A percentile compares a stretch with the other conserved stretches of the same genome.
Conservation (phyloP, 2,329 filamentous ascomycete genomes). For the Xylaria multiplex region DNA sequence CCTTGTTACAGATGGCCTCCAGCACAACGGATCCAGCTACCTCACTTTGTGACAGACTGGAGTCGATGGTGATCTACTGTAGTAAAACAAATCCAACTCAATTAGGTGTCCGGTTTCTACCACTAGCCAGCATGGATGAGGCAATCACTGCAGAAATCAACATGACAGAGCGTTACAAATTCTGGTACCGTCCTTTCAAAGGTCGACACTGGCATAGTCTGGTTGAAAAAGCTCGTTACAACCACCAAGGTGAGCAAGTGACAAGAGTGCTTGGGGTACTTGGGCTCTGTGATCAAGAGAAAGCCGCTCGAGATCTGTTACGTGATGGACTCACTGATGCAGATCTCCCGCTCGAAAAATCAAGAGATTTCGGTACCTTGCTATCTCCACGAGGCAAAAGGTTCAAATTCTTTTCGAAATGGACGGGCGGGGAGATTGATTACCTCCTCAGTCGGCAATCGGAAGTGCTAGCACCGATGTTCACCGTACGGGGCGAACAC, state of each 20-base stretch:
- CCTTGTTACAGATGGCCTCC: too few species aligned
- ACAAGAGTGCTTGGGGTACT: conserved; percentile 9
- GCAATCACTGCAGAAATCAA: conserved; percentile 4
- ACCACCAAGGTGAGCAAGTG: not conserved
- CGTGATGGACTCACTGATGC: conserved; percentile 19
- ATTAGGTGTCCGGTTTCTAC: conserved; percentile 8
- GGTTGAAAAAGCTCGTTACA: not conserved
- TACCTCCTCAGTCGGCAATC: conserved; percentile 11
- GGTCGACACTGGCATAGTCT: not conserved
- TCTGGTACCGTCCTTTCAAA: too few species aligned
- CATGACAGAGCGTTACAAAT: not conserved
- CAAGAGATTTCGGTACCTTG: too few species aligned
- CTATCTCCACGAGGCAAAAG: not conserved
- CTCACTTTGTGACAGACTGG: too few species aligned
- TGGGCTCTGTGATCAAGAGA: conserved; percentile 7
- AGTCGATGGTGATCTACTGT: too few species aligned
- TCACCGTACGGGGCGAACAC: conserved; percentile 5
- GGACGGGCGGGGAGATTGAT: not conserved
- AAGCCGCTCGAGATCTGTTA: conserved; percentile 1
- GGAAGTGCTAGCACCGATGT: conserved; percentile 17
- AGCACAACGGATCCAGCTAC: too few species aligned
- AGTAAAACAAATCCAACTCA: too few species aligned
- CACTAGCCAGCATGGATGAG: conserved; percentile 8
- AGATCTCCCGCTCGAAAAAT: conserved; percentile 18
- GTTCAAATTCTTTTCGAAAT: conserved; percentile 17